Conservation (phyloP, 177 flowering plant species). For the Vitis hybrid region DNA sequence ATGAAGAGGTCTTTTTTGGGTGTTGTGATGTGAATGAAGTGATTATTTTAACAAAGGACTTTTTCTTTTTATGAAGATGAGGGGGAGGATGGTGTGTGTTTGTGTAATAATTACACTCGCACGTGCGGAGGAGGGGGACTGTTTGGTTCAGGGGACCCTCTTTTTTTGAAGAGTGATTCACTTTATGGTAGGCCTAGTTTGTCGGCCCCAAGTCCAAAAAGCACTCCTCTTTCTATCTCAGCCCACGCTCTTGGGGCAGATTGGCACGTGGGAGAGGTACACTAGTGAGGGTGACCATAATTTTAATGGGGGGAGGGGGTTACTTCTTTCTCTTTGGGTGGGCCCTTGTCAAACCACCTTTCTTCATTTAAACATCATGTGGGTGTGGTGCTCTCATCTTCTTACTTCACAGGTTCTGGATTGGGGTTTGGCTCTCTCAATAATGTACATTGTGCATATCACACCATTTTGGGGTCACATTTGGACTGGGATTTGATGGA, state of each 20-base stretch:
- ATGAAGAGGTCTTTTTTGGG: conserved; percentile 21
- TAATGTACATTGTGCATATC: too few relatives aligned
- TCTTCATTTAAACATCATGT: conserved; percentile 6
- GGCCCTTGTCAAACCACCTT: neutral
- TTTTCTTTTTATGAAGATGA: conserved; percentile 10
- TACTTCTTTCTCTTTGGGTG: conserved; percentile 8
- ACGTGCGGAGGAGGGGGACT: conserved; percentile 35
- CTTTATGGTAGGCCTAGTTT: conserved; percentile 43
- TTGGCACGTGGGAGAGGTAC: conserved; percentile 40
- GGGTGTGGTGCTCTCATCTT: neutral
- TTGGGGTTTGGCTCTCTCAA: too few relatives aligned
- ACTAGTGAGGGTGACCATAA: conserved; percentile 19
- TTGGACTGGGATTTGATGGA: too few relatives aligned
- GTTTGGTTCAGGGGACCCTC: neutral
- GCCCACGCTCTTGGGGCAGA: conserved; percentile 25
- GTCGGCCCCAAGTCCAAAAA: conserved; percentile 35
- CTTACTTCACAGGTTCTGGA: neutral
- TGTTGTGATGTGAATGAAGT: neutral
- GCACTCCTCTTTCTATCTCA: conserved; percentile 21
- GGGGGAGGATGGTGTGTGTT: conserved; percentile 26
- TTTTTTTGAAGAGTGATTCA: neutral
- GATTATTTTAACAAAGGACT: neutral
- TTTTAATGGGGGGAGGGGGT: conserved; percentile 5
- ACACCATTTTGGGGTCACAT: too few relatives aligned
- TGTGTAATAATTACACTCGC: conserved; percentile 49